phyloP scores from a whole-genome alignment of 129 eudicot genomes.

The Logfia minima region DNA sequence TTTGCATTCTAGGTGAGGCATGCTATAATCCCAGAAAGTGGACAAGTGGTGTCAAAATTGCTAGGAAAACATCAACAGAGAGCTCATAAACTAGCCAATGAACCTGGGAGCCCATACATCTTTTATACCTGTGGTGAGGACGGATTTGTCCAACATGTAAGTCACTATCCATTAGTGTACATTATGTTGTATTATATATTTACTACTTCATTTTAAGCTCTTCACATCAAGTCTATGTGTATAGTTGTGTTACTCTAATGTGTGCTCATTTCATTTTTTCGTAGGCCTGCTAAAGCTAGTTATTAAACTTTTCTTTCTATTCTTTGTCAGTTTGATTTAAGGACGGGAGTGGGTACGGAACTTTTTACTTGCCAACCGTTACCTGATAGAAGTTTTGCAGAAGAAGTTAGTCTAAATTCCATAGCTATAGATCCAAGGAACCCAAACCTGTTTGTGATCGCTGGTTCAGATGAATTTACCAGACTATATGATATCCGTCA shows the following conservation, averaged over 20 bases:
- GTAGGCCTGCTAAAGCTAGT: background rate
- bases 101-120: slow-evolving; percentile 89
- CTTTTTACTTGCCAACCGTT: slow-evolving; percentile 60
- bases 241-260: background rate
- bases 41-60: slow-evolving; percentile 58
- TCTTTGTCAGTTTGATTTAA: slow-evolving; percentile 65
- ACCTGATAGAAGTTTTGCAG: slow-evolving; percentile 30
- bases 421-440: slow-evolving; percentile 77
- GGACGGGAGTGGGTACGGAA: slow-evolving; percentile 56
- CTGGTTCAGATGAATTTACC: slow-evolving; percentile 69
- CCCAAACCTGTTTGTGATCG: slow-evolving; percentile 69
- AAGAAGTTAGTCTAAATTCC: slow-evolving; percentile 52
- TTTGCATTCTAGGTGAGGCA: slow-evolving; percentile 62
- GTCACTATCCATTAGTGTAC: slow-evolving; percentile 19
- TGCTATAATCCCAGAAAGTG: slow-evolving; percentile 64
- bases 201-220: background rate
- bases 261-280: background rate
- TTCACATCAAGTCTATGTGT: background rate
- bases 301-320: background rate
- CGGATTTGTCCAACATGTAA: slow-evolving; percentile 86
- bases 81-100: slow-evolving; percentile 84
- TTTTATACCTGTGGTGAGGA: slow-evolving; percentile 90
- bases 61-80: slow-evolving; percentile 66
- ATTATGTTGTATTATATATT: background rate
- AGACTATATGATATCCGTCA: slow-evolving; percentile 76